A percentile compares a stretch with the other conserved stretches of the same genome.
phyloP scores from a whole-genome alignment of 352 stramenopile species.

The Phytophthora nicotianae region DNA sequence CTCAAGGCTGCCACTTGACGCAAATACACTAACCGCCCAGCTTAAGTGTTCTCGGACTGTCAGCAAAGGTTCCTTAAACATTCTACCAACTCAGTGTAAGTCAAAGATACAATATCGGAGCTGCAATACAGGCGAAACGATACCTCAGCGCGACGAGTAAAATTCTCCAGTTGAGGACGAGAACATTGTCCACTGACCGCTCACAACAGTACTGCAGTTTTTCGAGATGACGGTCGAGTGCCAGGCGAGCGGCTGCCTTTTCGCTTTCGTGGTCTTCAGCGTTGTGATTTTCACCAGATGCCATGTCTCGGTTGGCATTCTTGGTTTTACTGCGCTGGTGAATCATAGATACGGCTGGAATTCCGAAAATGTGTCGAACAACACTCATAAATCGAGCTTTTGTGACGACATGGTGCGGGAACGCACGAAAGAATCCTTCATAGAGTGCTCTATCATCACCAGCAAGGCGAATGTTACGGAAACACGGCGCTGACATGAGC shows the following conservation, averaged over 20 bases:
- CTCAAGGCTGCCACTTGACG: constrained; percentile 60
- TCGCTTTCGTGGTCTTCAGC: constrained; percentile 11
- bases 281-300: constrained; percentile 8
- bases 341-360: constrained; percentile 29
- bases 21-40: constrained; percentile 67
- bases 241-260: constrained; percentile 11
- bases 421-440: constrained; percentile 72
- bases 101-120: background rate
- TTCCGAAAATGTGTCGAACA: constrained; percentile 57
- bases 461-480: constrained; percentile 54
- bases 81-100: constrained; percentile 19
- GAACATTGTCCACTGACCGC: constrained; percentile 50
- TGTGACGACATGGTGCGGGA: constrained; percentile 67
- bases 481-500: constrained; percentile 45
- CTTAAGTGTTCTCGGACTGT: constrained; percentile 55
- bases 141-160: constrained; percentile 65
- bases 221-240: constrained; percentile 62
- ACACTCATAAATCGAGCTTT: constrained; percentile 75
- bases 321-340: constrained; percentile 26
- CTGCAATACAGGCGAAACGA: background rate
- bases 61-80: constrained; percentile 66
- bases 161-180: constrained; percentile 70
- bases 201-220: constrained; percentile 70
- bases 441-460: constrained; percentile 70
- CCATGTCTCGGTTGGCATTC: constrained; percentile 3